Conservation (phyloP, 495 filamentous ascomycete genomes). For the Schizothecium vesticola region DNA sequence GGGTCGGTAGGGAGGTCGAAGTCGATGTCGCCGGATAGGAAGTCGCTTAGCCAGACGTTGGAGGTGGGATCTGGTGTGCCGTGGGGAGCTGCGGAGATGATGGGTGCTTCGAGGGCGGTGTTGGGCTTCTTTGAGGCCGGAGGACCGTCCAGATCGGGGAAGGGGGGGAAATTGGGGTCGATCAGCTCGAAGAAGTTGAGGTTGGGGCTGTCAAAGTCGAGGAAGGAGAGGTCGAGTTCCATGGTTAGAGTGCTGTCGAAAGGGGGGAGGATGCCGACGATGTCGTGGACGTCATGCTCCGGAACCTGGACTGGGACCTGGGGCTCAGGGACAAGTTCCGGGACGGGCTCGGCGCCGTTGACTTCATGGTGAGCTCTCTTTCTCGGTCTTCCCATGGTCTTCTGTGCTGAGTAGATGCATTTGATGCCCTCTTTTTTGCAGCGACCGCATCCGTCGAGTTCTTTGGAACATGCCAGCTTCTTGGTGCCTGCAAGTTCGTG, state of each 20-base stretch:
- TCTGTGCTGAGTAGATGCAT: slow-evolving; percentile 56
- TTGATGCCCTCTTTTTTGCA: slow-evolving; percentile 49
- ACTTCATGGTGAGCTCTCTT: slow-evolving; percentile 46
- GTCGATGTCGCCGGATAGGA: slow-evolving; percentile 14
- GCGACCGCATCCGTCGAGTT: slow-evolving; percentile 49
- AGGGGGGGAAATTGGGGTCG: neutral
- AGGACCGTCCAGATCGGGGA: neutral
- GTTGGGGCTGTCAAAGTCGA: slow-evolving; percentile 26
- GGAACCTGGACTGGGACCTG: neutral
- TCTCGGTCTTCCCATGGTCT: slow-evolving; percentile 57
- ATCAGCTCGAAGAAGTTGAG: slow-evolving; percentile 31
- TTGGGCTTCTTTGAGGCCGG: neutral
- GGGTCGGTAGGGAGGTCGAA: slow-evolving; percentile 8
- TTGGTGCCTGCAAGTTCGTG: slow-evolving; percentile 40
- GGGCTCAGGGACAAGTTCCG: neutral
- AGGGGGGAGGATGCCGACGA: slow-evolving; percentile 8
- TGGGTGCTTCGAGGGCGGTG: neutral
- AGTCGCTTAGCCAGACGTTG: neutral
- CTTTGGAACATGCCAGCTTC: slow-evolving; percentile 59
- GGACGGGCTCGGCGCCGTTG: neutral
- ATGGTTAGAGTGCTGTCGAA: slow-evolving; percentile 22
- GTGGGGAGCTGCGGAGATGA: neutral
- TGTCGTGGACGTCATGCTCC: neutral
- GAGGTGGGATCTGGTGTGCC: neutral
- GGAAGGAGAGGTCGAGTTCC: slow-evolving; percentile 32